Evolutionary conservation across 768 basidiomycete genomes (phyloP), one percentile per base, ranked within the genome.

Genomic region (Phaeolepiota aurea): DNA sequence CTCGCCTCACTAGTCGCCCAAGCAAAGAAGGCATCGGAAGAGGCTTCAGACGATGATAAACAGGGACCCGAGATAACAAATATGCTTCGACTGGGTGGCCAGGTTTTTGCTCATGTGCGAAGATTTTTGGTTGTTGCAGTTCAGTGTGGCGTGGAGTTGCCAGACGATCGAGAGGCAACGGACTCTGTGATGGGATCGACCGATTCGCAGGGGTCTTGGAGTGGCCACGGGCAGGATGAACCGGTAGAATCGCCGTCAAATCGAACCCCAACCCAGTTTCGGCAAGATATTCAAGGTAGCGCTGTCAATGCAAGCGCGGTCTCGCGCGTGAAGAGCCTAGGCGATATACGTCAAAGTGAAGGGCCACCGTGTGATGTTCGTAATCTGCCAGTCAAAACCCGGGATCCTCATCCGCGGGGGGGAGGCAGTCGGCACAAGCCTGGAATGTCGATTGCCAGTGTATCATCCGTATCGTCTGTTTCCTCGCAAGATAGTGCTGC

Each of bases 1-100:
- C 72, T 99, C 18, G 85, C 88, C 2, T 72, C 75, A 5, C 71
- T 99, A 25, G 93, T 97, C 10, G 71, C 81, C 1, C 86, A 88
- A 53, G 77, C 89, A 7, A 81, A 77, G 56, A 76, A 68, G 44
- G 79, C 78, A 1, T 81, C 74, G 1, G 76, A 77, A 18, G 72
- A 66, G 11, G 59, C 55, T 12, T 47, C 65, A 0, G 66, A 71
- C 15, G 72, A 69, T 22, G 65, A 71, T 16, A 59, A 54, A 20
- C 66, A 65, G 44, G 72, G 73, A 23, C 48, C 64, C 16, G 84
- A 88, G 53, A 74, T 84, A 11, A 75, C 82, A 39, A 68, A 66
- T 18, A 92, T 96, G 90, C 69, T 94, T 18, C 76, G 78, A 20
- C 69, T 87, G 7, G 86, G 84, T 1, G 78, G 85, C 10, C 79